phyloP scores from a whole-genome alignment of 2,329 filamentous ascomycete species.

The Graphiopsis chlorocephala region DNA sequence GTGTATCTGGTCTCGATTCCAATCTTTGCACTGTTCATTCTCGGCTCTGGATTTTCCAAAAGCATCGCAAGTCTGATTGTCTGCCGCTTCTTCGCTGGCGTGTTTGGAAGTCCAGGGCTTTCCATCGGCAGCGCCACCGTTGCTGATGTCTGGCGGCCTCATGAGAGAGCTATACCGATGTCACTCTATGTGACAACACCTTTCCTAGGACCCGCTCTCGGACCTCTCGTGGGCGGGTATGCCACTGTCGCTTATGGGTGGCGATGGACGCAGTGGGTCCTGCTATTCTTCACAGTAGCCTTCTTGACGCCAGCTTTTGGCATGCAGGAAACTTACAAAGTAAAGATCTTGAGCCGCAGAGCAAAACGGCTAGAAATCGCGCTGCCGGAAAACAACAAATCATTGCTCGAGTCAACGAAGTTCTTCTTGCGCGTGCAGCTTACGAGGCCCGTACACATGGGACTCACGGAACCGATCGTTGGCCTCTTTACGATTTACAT shows the following conservation, averaged over 20 bases:
- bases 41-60: slow-evolving; percentile 54
- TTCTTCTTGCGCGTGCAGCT: slow-evolving; percentile 25
- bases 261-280: slow-evolving; percentile 30
- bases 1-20: slow-evolving; percentile 51
- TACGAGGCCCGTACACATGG: slow-evolving; percentile 29
- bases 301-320: slow-evolving; percentile 34
- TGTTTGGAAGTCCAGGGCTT: slow-evolving; percentile 63
- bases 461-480: slow-evolving; percentile 34
- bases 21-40: slow-evolving; percentile 53
- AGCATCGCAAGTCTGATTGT: slow-evolving; percentile 53
- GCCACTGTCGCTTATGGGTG: slow-evolving; percentile 20
- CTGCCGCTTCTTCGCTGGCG: slow-evolving; percentile 67
- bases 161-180: slow-evolving; percentile 21
- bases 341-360: slow-evolving; percentile 39
- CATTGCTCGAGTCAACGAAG: slow-evolving; percentile 25
- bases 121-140: slow-evolving; percentile 23
- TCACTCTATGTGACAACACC: slow-evolving; percentile 30
- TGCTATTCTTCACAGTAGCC: slow-evolving; percentile 29
- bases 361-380: slow-evolving; percentile 29
- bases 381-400: slow-evolving; percentile 20
- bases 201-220: slow-evolving; percentile 38
- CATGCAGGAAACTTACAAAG: slow-evolving; percentile 53
- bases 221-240: slow-evolving; percentile 39
- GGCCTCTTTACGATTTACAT: slow-evolving; percentile 23
- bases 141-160: slow-evolving; percentile 22